These are phyloP conservation scores for Candida buenavistaensis DNA, from an alignment of 1,139 yeast genomes.

Conservation along the genomic window DNA sequence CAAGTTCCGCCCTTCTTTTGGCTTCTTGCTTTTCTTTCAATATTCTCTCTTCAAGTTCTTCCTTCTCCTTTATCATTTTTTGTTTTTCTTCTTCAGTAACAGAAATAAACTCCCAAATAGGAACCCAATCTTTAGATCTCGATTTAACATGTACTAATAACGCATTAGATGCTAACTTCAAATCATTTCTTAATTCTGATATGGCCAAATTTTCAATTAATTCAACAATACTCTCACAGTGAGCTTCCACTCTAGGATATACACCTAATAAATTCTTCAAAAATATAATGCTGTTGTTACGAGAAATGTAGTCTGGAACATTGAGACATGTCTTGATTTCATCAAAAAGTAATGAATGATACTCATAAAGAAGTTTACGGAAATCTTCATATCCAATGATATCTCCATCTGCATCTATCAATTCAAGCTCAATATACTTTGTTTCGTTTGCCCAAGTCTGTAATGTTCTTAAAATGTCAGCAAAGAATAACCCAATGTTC, in stretches of 20 bases:
- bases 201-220: slow-evolving; percentile 49
- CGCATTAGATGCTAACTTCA: slow-evolving; percentile 77
- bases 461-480: slow-evolving; percentile 52
- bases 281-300: slow-evolving; percentile 79
- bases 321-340: slow-evolving; percentile 51
- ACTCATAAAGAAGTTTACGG: slow-evolving; percentile 47
- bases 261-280: slow-evolving; percentile 65
- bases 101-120: slow-evolving; percentile 56
- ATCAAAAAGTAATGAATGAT: slow-evolving; percentile 53
- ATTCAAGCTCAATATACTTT: slow-evolving; percentile 15
- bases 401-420: slow-evolving; percentile 15
- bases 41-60: slow-evolving; percentile 22
- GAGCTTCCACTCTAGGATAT: slow-evolving; percentile 71
- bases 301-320: slow-evolving; percentile 70
- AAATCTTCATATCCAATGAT: slow-evolving; percentile 33
- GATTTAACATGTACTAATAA: slow-evolving; percentile 71
- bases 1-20: slow-evolving; percentile 9
- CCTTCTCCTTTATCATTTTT: slow-evolving; percentile 22
- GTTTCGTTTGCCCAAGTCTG: slow-evolving; percentile 40
- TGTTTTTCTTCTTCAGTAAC: slow-evolving; percentile 37
- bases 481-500: slow-evolving; percentile 74
- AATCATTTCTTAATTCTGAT: slow-evolving; percentile 73
- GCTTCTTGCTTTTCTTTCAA: slow-evolving; percentile 16
- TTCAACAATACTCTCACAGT: slow-evolving; percentile 55
- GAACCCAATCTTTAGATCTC: slow-evolving; percentile 56